These are phyloP conservation scores for Calonectria ilicicola DNA, from an alignment of 2,329 filamentous ascomycete genomes.

Conservation along the genomic window DNA sequence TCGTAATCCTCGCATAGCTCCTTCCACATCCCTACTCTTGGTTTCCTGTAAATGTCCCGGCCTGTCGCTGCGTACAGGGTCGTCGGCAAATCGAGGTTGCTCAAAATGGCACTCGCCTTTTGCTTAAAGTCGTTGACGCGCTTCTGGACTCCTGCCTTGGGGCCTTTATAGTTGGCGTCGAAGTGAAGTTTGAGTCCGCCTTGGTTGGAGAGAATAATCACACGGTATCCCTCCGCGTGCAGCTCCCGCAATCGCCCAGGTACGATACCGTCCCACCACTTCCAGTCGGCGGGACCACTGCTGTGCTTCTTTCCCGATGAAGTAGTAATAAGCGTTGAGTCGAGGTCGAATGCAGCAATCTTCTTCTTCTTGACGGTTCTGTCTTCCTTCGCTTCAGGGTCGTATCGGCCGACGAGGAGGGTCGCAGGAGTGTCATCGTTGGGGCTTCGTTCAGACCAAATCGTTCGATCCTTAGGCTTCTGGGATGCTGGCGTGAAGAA, in stretches of 20 bases:
- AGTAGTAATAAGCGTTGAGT: conserved; percentile 87
- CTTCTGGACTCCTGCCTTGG: conserved; percentile 71
- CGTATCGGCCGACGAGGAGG: conserved; percentile 81
- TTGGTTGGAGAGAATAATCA: conserved; percentile 91
- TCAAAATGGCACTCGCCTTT: conserved; percentile 78
- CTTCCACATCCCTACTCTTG: conserved; percentile 89
- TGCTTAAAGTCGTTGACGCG: conserved; percentile 85
- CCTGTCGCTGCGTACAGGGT: conserved; percentile 88
- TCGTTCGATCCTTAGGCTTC: conserved; percentile 81
- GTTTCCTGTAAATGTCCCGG: conserved; percentile 87
- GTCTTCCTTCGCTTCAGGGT: conserved; percentile 54
- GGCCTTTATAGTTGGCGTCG: conserved; percentile 73
- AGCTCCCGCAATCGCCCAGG: conserved; percentile 76
- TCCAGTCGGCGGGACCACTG: conserved; percentile 83
- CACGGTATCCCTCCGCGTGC: conserved; percentile 75
- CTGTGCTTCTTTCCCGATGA: conserved; percentile 85
- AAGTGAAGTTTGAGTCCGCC: conserved; percentile 81
- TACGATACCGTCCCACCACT: conserved; percentile 87
- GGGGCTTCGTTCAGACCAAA: conserved; percentile 76
- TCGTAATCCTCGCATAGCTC: conserved; percentile 70
- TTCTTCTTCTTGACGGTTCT: conserved; percentile 59
- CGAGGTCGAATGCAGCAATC: conserved; percentile 81
- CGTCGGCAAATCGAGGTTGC: conserved; percentile 79
- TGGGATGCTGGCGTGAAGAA: conserved; percentile 92
- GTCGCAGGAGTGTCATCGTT: conserved; percentile 63